Conservation (phyloP, 2,329 filamentous ascomycete species). For the Venturia effusa region DNA sequence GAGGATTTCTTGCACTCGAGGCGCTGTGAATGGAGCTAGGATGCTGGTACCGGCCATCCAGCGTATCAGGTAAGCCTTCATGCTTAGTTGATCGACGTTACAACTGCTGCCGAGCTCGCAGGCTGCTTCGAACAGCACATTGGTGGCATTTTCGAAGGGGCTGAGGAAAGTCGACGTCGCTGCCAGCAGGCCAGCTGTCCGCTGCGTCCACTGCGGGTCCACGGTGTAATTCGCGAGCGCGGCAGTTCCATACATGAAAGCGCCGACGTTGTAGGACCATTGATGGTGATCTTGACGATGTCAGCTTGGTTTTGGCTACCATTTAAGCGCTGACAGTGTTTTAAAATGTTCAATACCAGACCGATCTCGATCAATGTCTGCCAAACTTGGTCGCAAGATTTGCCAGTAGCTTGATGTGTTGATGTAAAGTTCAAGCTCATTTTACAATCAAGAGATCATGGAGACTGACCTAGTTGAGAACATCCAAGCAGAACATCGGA, state of each 20-base stretch:
- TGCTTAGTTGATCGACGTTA: slow-evolving; percentile 60
- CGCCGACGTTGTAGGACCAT: slow-evolving; percentile 48
- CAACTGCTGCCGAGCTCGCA: slow-evolving; percentile 54
- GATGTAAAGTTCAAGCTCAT: background rate
- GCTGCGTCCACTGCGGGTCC: slow-evolving; percentile 41
- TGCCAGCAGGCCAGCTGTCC: slow-evolving; percentile 46
- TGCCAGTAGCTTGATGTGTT: no score
- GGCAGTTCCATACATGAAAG: slow-evolving; percentile 44
- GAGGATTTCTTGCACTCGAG: slow-evolving; percentile 28
- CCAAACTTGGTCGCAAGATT: slow-evolving; percentile 27
- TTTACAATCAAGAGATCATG: slow-evolving; percentile 13
- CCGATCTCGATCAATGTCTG: background rate
- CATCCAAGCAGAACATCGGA: slow-evolving; percentile 31
- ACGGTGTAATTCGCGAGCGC: slow-evolving; percentile 44
- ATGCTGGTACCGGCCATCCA: slow-evolving; percentile 43
- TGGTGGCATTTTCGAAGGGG: slow-evolving; percentile 34
- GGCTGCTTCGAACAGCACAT: slow-evolving; percentile 52
- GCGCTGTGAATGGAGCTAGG: slow-evolving; percentile 31
- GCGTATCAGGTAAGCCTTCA: slow-evolving; percentile 65
- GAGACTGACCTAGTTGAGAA: slow-evolving; percentile 22
- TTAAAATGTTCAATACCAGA: background rate
- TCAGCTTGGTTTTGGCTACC: background rate
- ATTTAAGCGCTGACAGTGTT: slow-evolving; percentile 14
- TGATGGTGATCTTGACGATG: slow-evolving; percentile 35
- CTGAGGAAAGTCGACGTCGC: slow-evolving; percentile 43